phyloP scores from a whole-genome alignment of 192 early-diverging fungal species.

The Thamnidium elegans region DNA sequence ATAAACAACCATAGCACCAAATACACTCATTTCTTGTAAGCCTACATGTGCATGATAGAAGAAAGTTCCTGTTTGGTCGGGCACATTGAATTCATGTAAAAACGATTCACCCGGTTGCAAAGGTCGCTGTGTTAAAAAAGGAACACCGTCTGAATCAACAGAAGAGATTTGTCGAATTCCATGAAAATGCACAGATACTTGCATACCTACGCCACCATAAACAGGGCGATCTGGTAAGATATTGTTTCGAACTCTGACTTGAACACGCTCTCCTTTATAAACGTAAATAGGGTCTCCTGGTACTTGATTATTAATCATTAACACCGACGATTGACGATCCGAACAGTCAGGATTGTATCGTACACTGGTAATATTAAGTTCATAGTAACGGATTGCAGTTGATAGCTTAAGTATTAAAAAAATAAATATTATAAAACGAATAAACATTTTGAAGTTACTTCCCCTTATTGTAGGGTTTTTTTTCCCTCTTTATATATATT shows the following conservation, averaged over 20 bases:
- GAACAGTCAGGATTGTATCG: conserved; percentile 25
- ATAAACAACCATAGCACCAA: conserved; percentile 10
- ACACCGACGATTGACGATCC: conserved; percentile 2
- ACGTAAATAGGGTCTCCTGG: conserved; percentile 48
- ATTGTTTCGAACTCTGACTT: conserved; percentile 44
- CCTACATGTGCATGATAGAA: conserved; percentile 34
- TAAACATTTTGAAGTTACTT: too few species aligned
- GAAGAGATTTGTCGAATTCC: conserved; percentile 39
- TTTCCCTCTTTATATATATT: too few species aligned
- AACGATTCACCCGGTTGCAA: conserved; percentile 44
- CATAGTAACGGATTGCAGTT: conserved; percentile 19
- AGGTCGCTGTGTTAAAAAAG: conserved; percentile 55
- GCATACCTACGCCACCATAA: neutral
- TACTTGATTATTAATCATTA: conserved; percentile 31
- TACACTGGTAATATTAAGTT: conserved; percentile 24
- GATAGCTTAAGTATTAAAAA: too few species aligned
- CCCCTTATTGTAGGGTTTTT: too few species aligned
- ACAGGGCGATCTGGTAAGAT: neutral
- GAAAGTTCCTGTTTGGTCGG: conserved; percentile 41
- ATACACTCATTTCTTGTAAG: conserved; percentile 8
- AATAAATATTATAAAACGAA: too few species aligned
- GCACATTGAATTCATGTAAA: conserved; percentile 41
- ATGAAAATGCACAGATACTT: conserved; percentile 42
- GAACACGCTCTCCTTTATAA: conserved; percentile 47
- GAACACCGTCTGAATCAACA: conserved; percentile 48